Base-by-base conservation (phyloP, 2,329 filamentous ascomycete genomes). In the Phialophora macrospora region DNA sequence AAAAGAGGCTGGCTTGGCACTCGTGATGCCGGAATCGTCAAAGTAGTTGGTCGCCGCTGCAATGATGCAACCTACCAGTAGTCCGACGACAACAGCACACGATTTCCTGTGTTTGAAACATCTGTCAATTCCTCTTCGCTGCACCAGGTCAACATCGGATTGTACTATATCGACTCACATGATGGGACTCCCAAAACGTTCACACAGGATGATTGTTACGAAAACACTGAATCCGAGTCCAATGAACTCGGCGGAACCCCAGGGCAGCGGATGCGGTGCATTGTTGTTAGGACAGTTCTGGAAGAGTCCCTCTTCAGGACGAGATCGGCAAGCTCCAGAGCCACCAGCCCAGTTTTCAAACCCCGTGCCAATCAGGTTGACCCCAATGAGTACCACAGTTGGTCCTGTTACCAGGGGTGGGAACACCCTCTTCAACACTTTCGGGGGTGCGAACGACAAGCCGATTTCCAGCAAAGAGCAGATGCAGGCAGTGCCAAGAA, bases 301-400 rank as follows among this genome's bases (percentile, higher is more conserved):
- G 77, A 83, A 84, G 68, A 83, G 73, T 44, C 84, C 80, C 7
- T 74, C 76, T 1, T 76, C 73, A 1, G 78, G 76, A 20, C 76
- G 71, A 8, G 58, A 70, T 11, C 73, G 71, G 51, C 80, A 81
- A 56, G 79, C 79, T 32, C 85, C 85, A 30, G 81, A 82, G 20
- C 87, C 87, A 60, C 88, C 88, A 17, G 85, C 87, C 88, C 88
- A 90, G 72, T 88, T 84, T 69, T 87, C 76, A 77, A 90, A 88
- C 1, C 86, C 88, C 62, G 83, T 84, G 52, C 81, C 74, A 68
- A 90, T 84, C 32, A 90, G 80, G 32, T 84, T 84, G 41, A 89
- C 83, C 17, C 88, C 88, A 65, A 91, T 89, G 34, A 90, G 80
- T 65, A 88, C 80, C 38, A 90, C 85, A 0, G 88, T 87, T 2